Evolutionary conservation across 1,284 basidiomycete genomes (phyloP).

Genomic region (Trichosporon sp.): DNA sequence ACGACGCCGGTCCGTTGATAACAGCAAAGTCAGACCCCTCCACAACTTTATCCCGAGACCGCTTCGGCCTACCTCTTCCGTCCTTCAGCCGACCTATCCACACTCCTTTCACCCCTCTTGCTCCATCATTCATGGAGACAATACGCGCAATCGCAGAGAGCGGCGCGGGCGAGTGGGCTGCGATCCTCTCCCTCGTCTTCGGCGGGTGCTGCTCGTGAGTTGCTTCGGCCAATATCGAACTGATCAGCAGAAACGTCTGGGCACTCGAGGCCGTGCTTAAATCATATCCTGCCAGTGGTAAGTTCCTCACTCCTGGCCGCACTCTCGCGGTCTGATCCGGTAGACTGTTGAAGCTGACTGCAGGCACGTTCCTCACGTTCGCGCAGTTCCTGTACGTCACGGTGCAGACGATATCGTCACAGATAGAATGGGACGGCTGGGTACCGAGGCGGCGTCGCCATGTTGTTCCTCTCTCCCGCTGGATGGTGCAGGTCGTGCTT

Average conservation of each 20-base stretch:
- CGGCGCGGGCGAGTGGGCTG: slow-evolving; percentile 56
- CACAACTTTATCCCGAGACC: neutral
- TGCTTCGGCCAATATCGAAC: neutral
- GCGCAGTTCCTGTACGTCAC: slow-evolving; percentile 75
- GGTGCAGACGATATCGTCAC: slow-evolving; percentile 49
- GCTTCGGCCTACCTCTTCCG: neutral
- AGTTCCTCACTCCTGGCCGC: slow-evolving; percentile 22
- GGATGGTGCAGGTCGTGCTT: slow-evolving; percentile 74
- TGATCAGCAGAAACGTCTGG: slow-evolving; percentile 53
- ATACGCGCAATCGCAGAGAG: slow-evolving; percentile 19
- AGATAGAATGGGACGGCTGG: slow-evolving; percentile 28
- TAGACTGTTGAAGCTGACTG: slow-evolving; percentile 34
- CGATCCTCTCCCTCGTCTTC: slow-evolving; percentile 65
- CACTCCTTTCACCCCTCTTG: neutral
- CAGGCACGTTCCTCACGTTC: slow-evolving; percentile 77
- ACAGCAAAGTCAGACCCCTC: neutral
- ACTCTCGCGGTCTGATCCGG: neutral
- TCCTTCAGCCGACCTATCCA: neutral
- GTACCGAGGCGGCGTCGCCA: slow-evolving; percentile 49
- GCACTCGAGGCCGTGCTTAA: slow-evolving; percentile 57
- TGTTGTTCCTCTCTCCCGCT: slow-evolving; percentile 67
- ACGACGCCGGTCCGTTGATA: neutral
- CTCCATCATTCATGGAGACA: neutral
- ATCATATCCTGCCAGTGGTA: slow-evolving; percentile 65
- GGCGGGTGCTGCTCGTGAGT: slow-evolving; percentile 70